phyloP scores from a whole-genome alignment of 257 asterid species.

The Cinchona pubescens region DNA sequence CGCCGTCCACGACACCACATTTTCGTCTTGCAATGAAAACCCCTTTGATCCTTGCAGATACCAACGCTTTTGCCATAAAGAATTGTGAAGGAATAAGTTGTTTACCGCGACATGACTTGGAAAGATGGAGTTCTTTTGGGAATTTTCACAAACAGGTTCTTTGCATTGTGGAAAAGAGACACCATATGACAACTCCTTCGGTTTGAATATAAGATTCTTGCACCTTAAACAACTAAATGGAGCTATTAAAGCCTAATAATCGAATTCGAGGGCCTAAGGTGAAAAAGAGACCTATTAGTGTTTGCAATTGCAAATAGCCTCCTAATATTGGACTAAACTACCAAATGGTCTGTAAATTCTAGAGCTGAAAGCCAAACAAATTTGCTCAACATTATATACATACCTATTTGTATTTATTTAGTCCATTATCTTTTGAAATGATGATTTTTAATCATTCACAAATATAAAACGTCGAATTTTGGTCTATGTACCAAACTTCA shows the following conservation, averaged over 20 bases:
- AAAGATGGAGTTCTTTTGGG: conserved; percentile 36
- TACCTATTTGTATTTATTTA: too few relatives aligned
- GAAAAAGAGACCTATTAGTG: too few relatives aligned
- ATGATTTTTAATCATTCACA: too few relatives aligned
- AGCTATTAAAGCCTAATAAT: not conserved
- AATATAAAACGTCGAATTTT: too few relatives aligned
- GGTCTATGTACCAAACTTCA: too few relatives aligned
- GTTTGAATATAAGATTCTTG: not conserved
- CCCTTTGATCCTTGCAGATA: conserved; percentile 32
- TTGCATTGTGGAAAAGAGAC: conserved; percentile 28
- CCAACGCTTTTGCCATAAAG: conserved; percentile 15
- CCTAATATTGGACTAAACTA: too few relatives aligned
- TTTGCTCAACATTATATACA: too few relatives aligned
- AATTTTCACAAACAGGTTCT: conserved; percentile 53
- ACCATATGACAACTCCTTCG: not conserved
- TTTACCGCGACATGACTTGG: conserved; percentile 18
- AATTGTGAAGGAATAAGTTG: conserved; percentile 25
- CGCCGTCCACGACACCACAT: conserved; percentile 51
- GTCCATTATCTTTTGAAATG: too few relatives aligned
- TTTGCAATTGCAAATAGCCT: too few relatives aligned
- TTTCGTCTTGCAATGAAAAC: conserved; percentile 35
- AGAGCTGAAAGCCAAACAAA: too few relatives aligned
- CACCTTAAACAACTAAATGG: not conserved
- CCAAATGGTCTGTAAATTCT: too few relatives aligned
- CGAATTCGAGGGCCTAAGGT: not conserved